These are phyloP conservation scores for Ceratobasidium sp. DNA, from an alignment of 1,284 basidiomycete species.

Conservation along the genomic window DNA sequence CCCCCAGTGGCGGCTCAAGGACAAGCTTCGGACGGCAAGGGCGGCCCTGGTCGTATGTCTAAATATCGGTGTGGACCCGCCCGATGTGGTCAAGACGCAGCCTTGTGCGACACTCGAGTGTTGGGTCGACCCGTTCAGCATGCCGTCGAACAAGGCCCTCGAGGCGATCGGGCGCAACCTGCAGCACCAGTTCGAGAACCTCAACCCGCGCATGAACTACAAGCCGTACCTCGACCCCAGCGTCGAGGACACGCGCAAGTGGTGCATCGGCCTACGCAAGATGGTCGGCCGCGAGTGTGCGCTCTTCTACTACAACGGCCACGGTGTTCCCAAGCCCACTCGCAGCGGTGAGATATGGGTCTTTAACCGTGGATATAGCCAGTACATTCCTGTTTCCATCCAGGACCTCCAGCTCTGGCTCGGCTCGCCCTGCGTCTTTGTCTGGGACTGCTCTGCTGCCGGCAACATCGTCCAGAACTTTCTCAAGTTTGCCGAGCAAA, in stretches of 20 bases:
- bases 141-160: slow-evolving; percentile 88
- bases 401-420: slow-evolving; percentile 94
- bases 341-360: slow-evolving; percentile 98
- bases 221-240: slow-evolving; percentile 95
- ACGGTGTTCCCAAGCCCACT: slow-evolving; percentile 97
- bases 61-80: slow-evolving; percentile 98
- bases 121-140: slow-evolving; percentile 95
- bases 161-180: slow-evolving; percentile 93
- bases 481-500: slow-evolving; percentile 85
- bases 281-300: slow-evolving; percentile 95
- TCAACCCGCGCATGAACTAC: slow-evolving; percentile 91
- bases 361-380: slow-evolving; percentile 97
- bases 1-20: slow-evolving; percentile 43
- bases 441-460: slow-evolving; percentile 98
- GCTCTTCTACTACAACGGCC: slow-evolving; percentile 98
- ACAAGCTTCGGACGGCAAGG: slow-evolving; percentile 90
- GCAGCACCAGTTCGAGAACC: slow-evolving; percentile 95
- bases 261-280: slow-evolving; percentile 87
- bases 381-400: slow-evolving; percentile 97
- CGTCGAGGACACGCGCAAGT: slow-evolving; percentile 92
- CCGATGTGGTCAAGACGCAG: slow-evolving; percentile 96
- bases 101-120: slow-evolving; percentile 96
- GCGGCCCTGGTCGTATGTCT: slow-evolving; percentile 96
- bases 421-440: slow-evolving; percentile 95
- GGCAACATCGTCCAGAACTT: slow-evolving; percentile 95